These are phyloP conservation scores for Suillus bovinus DNA, from an alignment of 768 basidiomycete species.

Conservation along the genomic window DNA sequence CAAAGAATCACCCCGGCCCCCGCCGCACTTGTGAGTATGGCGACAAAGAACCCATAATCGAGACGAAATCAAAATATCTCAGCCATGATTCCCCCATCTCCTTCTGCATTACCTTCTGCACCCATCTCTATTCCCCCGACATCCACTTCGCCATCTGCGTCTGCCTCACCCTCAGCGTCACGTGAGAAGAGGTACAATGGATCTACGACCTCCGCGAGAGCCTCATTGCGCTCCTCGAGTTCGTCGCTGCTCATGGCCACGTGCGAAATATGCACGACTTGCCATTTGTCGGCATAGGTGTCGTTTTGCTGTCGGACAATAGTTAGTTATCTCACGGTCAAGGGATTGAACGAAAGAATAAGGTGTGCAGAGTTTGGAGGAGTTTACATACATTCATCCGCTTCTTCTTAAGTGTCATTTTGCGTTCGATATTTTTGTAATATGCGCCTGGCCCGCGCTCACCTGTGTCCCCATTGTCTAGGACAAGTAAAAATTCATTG, in stretches of 20 bases:
- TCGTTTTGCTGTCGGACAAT: slow-evolving; percentile 54
- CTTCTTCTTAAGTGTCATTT: slow-evolving; percentile 86
- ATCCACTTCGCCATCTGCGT: slow-evolving; percentile 61
- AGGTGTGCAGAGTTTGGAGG: neutral
- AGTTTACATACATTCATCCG: slow-evolving; percentile 63
- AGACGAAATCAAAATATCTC: slow-evolving; percentile 33
- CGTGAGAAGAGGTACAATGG: slow-evolving; percentile 52
- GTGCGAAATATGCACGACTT: slow-evolving; percentile 73
- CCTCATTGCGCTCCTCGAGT: slow-evolving; percentile 75
- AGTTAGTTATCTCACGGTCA: slow-evolving; percentile 8
- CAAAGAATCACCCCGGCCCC: no score
- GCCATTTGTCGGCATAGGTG: slow-evolving; percentile 79
- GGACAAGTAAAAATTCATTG: slow-evolving; percentile 78
- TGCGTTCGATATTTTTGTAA: slow-evolving; percentile 87
- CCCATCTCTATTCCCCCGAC: slow-evolving; percentile 41
- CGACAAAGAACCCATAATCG: no score
- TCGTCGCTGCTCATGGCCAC: slow-evolving; percentile 72
- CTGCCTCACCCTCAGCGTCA: slow-evolving; percentile 54
- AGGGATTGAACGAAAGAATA: neutral
- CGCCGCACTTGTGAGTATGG: no score
- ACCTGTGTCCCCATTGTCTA: slow-evolving; percentile 58
- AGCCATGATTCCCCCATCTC: slow-evolving; percentile 27
- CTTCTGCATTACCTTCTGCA: slow-evolving; percentile 47
- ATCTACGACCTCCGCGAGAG: slow-evolving; percentile 75
- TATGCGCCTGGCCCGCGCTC: slow-evolving; percentile 68